These are phyloP conservation scores for Fusarium falciforme DNA, from an alignment of 2,329 filamentous ascomycete genomes.

Conservation along the genomic window DNA sequence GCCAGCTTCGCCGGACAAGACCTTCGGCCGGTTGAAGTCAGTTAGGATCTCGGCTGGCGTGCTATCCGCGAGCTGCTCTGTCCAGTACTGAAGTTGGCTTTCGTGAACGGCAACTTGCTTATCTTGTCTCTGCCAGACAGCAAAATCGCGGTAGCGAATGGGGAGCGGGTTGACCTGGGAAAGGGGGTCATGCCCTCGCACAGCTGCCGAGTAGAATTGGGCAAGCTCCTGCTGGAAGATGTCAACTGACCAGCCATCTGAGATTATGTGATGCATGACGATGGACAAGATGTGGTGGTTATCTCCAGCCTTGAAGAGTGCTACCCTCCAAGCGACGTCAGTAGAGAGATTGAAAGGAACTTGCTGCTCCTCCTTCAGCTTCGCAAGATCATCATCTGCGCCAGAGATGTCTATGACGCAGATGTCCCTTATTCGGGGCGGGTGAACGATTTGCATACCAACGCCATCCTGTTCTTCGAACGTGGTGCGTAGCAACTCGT, in stretches of 20 bases:
- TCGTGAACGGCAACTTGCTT: slow-evolving; percentile 37
- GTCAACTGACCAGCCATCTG: slow-evolving; percentile 39
- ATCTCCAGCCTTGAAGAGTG: neutral
- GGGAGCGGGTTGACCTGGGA: slow-evolving; percentile 33
- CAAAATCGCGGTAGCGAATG: slow-evolving; percentile 19
- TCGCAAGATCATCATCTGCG: neutral
- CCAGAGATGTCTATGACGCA: slow-evolving; percentile 1
- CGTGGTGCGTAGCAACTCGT: neutral
- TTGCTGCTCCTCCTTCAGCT: slow-evolving; percentile 5
- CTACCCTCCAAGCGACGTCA: slow-evolving; percentile 13
- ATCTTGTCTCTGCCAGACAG: slow-evolving; percentile 38
- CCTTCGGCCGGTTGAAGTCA: slow-evolving; percentile 9
- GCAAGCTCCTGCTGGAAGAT: slow-evolving; percentile 14
- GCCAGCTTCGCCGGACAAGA: neutral
- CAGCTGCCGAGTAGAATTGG: slow-evolving; percentile 21
- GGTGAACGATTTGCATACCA: slow-evolving; percentile 7
- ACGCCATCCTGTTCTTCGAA: neutral
- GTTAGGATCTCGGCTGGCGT: slow-evolving; percentile 18
- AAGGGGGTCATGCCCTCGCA: slow-evolving; percentile 15
- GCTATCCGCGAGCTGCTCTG: neutral
- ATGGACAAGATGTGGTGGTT: slow-evolving; percentile 23
- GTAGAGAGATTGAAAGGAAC: neutral
- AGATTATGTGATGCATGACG: slow-evolving; percentile 38
- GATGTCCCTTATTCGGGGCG: neutral
- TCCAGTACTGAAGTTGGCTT: slow-evolving; percentile 4